Evolutionary conservation across 495 filamentous ascomycete species (phyloP).

Genomic region (Podospora anserina): DNA sequence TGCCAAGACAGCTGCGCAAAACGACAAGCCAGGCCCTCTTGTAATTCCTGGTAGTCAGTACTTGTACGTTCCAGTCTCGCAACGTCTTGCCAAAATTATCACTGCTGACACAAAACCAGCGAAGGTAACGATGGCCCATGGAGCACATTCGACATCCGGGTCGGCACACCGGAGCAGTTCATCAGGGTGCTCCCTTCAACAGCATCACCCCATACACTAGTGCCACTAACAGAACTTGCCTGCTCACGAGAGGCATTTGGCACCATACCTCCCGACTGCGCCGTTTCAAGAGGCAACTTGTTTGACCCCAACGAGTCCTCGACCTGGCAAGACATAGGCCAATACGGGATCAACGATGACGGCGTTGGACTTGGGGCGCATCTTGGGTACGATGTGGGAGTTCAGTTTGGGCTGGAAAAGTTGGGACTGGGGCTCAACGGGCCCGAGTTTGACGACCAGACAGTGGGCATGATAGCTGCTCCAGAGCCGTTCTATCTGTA

Average conservation of each 20-base stretch:
- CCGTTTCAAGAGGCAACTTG: slow-evolving; percentile 42
- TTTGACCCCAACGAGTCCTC: slow-evolving; percentile 50
- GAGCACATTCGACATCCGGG: slow-evolving; percentile 49
- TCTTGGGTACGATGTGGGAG: slow-evolving; percentile 42
- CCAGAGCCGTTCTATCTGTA: slow-evolving; percentile 52
- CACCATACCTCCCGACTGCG: slow-evolving; percentile 39
- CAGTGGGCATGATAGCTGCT: slow-evolving; percentile 45
- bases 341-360: slow-evolving; percentile 37
- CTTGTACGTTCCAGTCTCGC: slow-evolving; percentile 13
- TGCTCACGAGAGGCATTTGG: slow-evolving; percentile 35
- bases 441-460: slow-evolving; percentile 45
- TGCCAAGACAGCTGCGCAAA: background rate
- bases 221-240: slow-evolving; percentile 28
- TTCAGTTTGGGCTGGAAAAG: slow-evolving; percentile 51
- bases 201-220: slow-evolving; percentile 43
- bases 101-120: slow-evolving; percentile 31
- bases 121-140: slow-evolving; percentile 55
- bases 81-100: too few species aligned
- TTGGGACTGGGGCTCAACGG: slow-evolving; percentile 47
- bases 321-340: slow-evolving; percentile 44
- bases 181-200: slow-evolving; percentile 48
- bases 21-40: slow-evolving; percentile 28
- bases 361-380: slow-evolving; percentile 42
- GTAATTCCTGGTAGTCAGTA: slow-evolving; percentile 33
- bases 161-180: slow-evolving; percentile 50